A percentile compares a stretch with the other conserved stretches of the same genome.
phyloP scores from a whole-genome alignment of 352 stramenopile genomes.

The Globisporangium yorkense region DNA sequence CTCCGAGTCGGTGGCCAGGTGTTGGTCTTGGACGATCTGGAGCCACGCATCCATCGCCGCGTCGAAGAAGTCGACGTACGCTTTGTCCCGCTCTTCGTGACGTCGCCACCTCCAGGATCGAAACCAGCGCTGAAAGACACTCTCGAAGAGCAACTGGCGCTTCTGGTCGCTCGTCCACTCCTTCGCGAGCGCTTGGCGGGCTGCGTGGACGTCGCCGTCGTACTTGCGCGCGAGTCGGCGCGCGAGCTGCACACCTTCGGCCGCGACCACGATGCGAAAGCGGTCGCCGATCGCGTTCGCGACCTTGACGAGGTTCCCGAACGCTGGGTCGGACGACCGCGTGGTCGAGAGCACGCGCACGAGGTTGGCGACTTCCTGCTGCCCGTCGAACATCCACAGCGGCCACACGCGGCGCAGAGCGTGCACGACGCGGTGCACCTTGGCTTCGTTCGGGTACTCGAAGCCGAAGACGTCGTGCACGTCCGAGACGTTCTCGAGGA shows the following conservation, averaged over 20 bases:
- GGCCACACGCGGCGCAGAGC: slow-evolving; percentile 57
- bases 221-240: slow-evolving; percentile 29
- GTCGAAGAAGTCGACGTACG: slow-evolving; percentile 58
- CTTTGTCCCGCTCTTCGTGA: slow-evolving; percentile 19
- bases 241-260: slow-evolving; percentile 37
- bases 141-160: slow-evolving; percentile 28
- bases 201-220: slow-evolving; percentile 21
- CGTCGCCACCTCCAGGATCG: slow-evolving; percentile 23
- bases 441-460: slow-evolving; percentile 52
- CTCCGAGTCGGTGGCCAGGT: slow-evolving; percentile 10
- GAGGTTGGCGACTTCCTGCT: slow-evolving; percentile 46
- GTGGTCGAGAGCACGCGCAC: slow-evolving; percentile 63
- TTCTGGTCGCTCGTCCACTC: slow-evolving; percentile 46
- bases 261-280: slow-evolving; percentile 39
- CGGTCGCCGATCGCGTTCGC: slow-evolving; percentile 30
- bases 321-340: slow-evolving; percentile 55
- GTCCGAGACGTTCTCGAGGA: slow-evolving; percentile 46
- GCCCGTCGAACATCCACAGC: slow-evolving; percentile 69
- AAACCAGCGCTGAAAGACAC: slow-evolving; percentile 40
- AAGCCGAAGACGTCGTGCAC: slow-evolving; percentile 63
- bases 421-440: slow-evolving; percentile 53
- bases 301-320: slow-evolving; percentile 60
- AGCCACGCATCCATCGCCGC: slow-evolving; percentile 54
- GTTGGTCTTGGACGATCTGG: slow-evolving; percentile 44
- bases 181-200: slow-evolving; percentile 20